phyloP scores from a whole-genome alignment of 805 yeast species.

The Cyberlindnera saturnus region DNA sequence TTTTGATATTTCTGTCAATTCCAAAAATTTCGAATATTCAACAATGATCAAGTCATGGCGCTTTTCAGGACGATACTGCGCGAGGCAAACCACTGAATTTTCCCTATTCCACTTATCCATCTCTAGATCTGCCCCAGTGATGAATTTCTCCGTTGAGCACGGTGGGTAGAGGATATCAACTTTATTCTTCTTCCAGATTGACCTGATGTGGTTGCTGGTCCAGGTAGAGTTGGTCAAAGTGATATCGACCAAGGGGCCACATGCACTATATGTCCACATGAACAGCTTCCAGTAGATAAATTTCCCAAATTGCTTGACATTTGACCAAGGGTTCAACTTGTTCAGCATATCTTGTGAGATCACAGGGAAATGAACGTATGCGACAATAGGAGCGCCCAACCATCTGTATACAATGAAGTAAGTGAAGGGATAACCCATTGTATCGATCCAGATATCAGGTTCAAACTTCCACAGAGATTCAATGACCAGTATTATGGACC shows the following conservation, averaged over 20 bases:
- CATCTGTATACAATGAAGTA: constrained; percentile 58
- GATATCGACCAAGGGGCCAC: constrained; percentile 61
- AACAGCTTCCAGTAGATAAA: constrained; percentile 68
- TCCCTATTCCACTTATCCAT: constrained; percentile 26
- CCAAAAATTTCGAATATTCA: constrained; percentile 55
- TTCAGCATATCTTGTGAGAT: constrained; percentile 83
- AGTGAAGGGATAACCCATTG: constrained; percentile 89
- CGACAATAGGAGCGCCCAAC: constrained; percentile 66
- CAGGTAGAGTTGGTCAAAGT: constrained; percentile 83
- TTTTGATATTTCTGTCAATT: constrained; percentile 1
- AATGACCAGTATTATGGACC: constrained; percentile 59
- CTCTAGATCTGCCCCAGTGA: constrained; percentile 15
- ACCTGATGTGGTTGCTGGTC: constrained; percentile 73
- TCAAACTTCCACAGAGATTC: constrained; percentile 60
- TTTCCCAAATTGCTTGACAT: constrained; percentile 31
- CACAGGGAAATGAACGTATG: constrained; percentile 94
- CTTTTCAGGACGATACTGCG: constrained; percentile 95
- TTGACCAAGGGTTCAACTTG: constrained; percentile 37
- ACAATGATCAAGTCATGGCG: constrained; percentile 68
- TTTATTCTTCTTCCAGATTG: constrained; percentile 53
- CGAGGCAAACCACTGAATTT: constrained; percentile 42
- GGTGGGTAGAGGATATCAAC: constrained; percentile 76
- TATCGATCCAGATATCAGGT: constrained; percentile 92
- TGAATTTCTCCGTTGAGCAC: constrained; percentile 62
- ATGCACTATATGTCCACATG: constrained; percentile 54